Conservation (phyloP, 495 filamentous ascomycete genomes). For the Xylaria nigripes region DNA sequence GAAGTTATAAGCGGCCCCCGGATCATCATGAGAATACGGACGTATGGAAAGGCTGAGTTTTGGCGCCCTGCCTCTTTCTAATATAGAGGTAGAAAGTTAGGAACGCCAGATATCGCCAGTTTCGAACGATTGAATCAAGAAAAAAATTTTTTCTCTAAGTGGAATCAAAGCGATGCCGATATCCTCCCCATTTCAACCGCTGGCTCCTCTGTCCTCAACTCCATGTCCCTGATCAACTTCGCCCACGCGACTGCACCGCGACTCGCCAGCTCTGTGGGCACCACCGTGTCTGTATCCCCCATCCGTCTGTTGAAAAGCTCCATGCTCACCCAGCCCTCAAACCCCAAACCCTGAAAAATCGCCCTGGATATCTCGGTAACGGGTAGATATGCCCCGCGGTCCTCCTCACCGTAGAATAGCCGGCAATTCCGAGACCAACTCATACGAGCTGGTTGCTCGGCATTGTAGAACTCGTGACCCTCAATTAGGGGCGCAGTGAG, state of each 20-base stretch:
- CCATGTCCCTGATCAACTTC: conserved; percentile 49
- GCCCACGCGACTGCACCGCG: conserved; percentile 57
- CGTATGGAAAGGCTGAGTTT: too few relatives aligned
- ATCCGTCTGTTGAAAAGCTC: conserved; percentile 69
- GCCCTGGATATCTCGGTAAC: conserved; percentile 52
- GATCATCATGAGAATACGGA: too few relatives aligned
- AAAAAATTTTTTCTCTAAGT: too few relatives aligned
- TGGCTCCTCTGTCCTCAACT: conserved; percentile 34
- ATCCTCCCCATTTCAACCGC: not conserved
- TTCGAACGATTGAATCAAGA: too few relatives aligned
- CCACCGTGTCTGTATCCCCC: conserved; percentile 39
- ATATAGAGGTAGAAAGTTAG: too few relatives aligned
- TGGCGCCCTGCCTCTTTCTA: too few relatives aligned
- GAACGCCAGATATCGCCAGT: too few relatives aligned
- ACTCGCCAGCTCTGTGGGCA: conserved; percentile 55
- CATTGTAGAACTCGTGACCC: conserved; percentile 55
- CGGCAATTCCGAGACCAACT: conserved; percentile 74
- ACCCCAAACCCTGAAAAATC: conserved; percentile 57
- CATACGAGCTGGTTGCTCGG: conserved; percentile 61
- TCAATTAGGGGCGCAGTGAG: conserved; percentile 50
- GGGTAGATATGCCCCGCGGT: conserved; percentile 65
- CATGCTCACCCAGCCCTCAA: conserved; percentile 68
- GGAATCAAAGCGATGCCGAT: conserved; percentile 5
- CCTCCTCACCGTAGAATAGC: conserved; percentile 66
- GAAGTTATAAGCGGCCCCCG: too few relatives aligned